These are phyloP conservation scores for Dianthus caryophyllus DNA, from an alignment of 148 eudicot genomes.

Conservation along the genomic window DNA sequence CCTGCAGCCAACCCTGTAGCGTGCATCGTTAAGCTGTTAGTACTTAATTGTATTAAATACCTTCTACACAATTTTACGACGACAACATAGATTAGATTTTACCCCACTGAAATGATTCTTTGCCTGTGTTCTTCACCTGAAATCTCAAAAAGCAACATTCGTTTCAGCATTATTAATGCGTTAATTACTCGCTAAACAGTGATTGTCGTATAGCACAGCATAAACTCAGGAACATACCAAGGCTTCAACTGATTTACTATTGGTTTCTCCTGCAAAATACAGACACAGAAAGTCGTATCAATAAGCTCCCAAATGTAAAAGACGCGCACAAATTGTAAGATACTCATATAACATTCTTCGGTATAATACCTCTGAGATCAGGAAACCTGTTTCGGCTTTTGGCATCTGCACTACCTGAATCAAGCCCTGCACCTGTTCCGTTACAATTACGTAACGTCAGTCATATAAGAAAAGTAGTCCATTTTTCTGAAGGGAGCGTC, in stretches of 20 bases:
- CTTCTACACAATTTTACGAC: too few relatives aligned
- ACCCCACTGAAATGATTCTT: constrained; percentile 97
- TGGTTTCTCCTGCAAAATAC: constrained; percentile 61
- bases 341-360: too few relatives aligned
- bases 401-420: constrained; percentile 33
- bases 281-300: not conserved
- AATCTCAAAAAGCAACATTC: not conserved
- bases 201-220: not conserved
- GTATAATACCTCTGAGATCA: constrained; percentile 59
- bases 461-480: not conserved
- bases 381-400: constrained; percentile 44
- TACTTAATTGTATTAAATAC: not conserved
- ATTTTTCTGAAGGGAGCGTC: not conserved
- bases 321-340: too few relatives aligned
- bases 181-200: not conserved
- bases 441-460: not conserved
- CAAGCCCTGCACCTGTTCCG: constrained; percentile 44
- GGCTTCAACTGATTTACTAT: constrained; percentile 68
- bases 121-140: constrained; percentile 81
- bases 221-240: constrained; percentile 43
- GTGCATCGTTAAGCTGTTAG: not conserved
- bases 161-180: not conserved
- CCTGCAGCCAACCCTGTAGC: constrained; percentile 80
- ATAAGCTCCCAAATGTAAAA: not conserved
- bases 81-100: constrained; percentile 21